phyloP scores from a whole-genome alignment of 352 stramenopile species.

The Phytophthora pistaciae region DNA sequence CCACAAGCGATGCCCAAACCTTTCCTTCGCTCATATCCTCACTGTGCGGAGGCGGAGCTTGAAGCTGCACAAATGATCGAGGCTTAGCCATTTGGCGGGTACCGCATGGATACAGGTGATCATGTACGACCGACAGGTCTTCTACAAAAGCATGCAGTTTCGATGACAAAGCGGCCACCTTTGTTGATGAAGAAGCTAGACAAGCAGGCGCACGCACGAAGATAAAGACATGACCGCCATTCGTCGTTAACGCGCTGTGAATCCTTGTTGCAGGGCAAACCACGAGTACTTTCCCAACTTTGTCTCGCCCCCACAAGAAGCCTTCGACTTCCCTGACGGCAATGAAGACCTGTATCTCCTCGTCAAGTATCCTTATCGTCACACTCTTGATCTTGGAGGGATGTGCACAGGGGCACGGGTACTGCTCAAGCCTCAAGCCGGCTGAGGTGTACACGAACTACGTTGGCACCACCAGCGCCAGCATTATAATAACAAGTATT shows the following conservation, averaged over 20 bases:
- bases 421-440: too few species aligned
- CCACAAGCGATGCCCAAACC: neutral
- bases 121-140: neutral
- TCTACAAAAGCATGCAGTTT: neutral
- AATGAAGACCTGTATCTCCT: too few species aligned
- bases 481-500: slow-evolving; percentile 32
- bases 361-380: too few species aligned
- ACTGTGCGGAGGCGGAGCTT: neutral
- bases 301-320: too few species aligned
- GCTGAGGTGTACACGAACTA: too few species aligned
- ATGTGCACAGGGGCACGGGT: too few species aligned
- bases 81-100: neutral
- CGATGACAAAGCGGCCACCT: neutral
- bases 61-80: neutral
- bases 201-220: neutral
- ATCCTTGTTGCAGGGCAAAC: too few species aligned
- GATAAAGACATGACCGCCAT: neutral
- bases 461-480: slow-evolving; percentile 1
- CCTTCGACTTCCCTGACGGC: too few species aligned
- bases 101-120: neutral
- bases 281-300: too few species aligned
- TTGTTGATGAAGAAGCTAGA: neutral
- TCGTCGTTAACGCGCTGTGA: too few species aligned
- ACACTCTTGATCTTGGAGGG: too few species aligned
- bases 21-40: neutral